These are phyloP conservation scores for Boletus sp. DNA, from an alignment of 1,284 basidiomycete genomes.

Conservation along the genomic window DNA sequence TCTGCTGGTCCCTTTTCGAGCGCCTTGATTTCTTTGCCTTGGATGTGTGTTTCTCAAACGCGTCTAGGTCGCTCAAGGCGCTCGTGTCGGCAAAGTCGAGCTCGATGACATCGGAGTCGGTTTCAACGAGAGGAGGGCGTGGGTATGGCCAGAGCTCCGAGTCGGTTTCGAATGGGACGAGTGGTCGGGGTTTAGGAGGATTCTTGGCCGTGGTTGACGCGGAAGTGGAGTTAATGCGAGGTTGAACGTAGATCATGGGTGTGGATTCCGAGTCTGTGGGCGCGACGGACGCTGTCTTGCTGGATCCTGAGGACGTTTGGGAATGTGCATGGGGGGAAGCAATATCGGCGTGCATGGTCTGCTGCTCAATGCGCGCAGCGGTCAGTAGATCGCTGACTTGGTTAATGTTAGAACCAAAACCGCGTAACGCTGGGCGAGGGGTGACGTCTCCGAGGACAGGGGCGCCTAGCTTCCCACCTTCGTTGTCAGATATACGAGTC, in stretches of 20 bases:
- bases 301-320: conserved; percentile 2
- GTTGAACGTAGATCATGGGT: conserved; percentile 20
- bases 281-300: neutral
- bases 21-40: conserved; percentile 37
- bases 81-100: conserved; percentile 68
- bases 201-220: conserved; percentile 14
- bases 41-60: conserved; percentile 36
- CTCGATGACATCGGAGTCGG: conserved; percentile 56
- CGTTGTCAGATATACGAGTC: conserved; percentile 9
- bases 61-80: conserved; percentile 57
- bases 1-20: conserved; percentile 35
- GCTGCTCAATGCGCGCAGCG: conserved; percentile 26
- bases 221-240: neutral
- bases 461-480: conserved; percentile 16
- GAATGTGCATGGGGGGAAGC: conserved; percentile 8
- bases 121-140: conserved; percentile 38
- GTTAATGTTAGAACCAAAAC: conserved; percentile 35
- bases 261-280: conserved; percentile 8
- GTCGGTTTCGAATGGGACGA: conserved; percentile 56
- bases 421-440: conserved; percentile 41
- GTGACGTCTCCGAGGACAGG: conserved; percentile 46
- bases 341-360: conserved; percentile 10
- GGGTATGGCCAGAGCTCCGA: conserved; percentile 67
- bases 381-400: conserved; percentile 31
- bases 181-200: conserved; percentile 27